A percentile compares a stretch with the other conserved stretches of the same genome.
Evolutionary conservation across 768 basidiomycete genomes (phyloP).

Genomic region (Lentinula lateritia): DNA sequence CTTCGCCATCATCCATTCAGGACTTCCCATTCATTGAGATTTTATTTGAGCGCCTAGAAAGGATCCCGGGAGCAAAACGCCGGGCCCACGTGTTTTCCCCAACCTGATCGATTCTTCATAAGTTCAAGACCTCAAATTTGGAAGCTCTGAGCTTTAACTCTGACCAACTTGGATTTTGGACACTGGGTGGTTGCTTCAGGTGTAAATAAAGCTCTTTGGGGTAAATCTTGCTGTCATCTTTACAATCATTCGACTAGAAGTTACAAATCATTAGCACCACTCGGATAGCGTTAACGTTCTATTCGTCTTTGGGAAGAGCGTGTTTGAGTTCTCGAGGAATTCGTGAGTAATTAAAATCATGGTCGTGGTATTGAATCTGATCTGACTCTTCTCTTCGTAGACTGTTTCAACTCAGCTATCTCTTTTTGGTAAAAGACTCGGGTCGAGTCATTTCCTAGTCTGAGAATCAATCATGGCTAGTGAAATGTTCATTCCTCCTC

Average conservation of each 20-base stretch:
- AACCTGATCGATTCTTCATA: background rate
- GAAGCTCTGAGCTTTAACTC: too few species aligned
- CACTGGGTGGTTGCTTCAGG: too few species aligned
- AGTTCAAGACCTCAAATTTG: too few species aligned
- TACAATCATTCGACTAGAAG: background rate
- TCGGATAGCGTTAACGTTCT: background rate
- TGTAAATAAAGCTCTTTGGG: background rate
- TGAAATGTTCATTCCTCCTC: constrained; percentile 7
- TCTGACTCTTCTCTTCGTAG: background rate
- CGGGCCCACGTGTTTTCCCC: background rate
- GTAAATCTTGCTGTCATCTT: background rate
- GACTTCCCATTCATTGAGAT: too few species aligned
- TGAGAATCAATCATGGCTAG: constrained; percentile 2
- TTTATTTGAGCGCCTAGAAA: background rate
- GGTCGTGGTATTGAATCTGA: background rate
- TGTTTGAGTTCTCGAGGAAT: background rate
- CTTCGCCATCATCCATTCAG: too few species aligned
- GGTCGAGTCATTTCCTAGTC: background rate
- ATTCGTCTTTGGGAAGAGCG: background rate
- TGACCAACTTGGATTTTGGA: too few species aligned
- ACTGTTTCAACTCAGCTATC: background rate
- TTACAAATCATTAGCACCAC: too few species aligned
- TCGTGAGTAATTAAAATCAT: background rate
- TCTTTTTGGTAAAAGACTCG: background rate
- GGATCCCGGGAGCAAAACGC: background rate